Conservation (phyloP, 306 rosid species). For the Macrotyloma uniflorum region DNA sequence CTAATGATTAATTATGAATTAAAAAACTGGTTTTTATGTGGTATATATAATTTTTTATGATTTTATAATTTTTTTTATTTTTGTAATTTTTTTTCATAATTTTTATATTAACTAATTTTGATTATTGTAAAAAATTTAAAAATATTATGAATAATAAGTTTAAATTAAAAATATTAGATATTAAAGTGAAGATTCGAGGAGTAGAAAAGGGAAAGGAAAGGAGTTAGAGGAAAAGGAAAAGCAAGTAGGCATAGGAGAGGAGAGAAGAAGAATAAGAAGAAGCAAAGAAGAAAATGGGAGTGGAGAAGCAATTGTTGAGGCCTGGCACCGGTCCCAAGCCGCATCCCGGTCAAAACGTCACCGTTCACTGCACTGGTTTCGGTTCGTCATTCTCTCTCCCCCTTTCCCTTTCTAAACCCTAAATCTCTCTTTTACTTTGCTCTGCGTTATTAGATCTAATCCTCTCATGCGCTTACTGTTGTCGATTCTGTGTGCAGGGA, state of each 20-base stretch:
- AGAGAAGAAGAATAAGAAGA: neutral
- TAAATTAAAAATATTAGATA: too few relatives aligned
- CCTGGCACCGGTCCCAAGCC: conserved; percentile 88
- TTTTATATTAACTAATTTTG: too few relatives aligned
- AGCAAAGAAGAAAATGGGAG: conserved; percentile 60
- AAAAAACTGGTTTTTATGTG: too few relatives aligned
- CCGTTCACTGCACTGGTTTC: conserved; percentile 95
- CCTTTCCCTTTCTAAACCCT: conserved; percentile 14
- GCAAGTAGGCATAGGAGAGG: neutral
- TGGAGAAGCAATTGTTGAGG: conserved; percentile 76
- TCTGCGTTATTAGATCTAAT: neutral
- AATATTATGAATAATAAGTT: too few relatives aligned
- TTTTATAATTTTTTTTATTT: too few relatives aligned
- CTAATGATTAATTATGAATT: too few relatives aligned
- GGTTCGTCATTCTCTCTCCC: conserved; percentile 49
- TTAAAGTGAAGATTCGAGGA: neutral
- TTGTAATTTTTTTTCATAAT: too few relatives aligned
- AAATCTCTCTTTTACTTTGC: neutral
- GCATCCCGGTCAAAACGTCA: conserved; percentile 70
- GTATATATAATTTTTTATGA: too few relatives aligned
- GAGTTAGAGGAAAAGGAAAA: neutral
- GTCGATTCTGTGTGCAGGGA: conserved; percentile 52
- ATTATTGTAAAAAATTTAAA: too few relatives aligned
- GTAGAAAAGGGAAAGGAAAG: neutral
- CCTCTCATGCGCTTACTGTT: neutral